Percentiles rank a stretch among this genome's conserved stretches.
Conservation (phyloP, 2,329 filamentous ascomycete species). For the Sporothrix inflata region DNA sequence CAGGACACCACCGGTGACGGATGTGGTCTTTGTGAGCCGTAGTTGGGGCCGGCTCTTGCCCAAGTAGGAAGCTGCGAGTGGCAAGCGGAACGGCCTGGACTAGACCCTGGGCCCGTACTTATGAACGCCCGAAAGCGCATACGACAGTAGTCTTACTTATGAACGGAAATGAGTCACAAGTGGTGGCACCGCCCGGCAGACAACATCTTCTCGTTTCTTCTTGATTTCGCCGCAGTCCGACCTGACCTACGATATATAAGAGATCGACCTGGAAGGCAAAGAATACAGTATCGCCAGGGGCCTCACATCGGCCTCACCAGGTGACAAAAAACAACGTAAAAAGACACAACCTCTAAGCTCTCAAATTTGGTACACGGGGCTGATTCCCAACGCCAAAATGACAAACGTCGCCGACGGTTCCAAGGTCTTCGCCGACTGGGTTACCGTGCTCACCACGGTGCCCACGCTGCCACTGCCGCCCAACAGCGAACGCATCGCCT, state of each 20-base stretch:
- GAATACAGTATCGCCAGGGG: background rate
- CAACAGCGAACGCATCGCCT: constrained; percentile 43
- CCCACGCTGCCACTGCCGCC: constrained; percentile 50
- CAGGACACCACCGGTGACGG: background rate
- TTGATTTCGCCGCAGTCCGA: background rate
- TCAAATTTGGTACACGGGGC: too few species aligned
- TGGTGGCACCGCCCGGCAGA: background rate
- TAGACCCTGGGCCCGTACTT: background rate
- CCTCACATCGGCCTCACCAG: background rate
- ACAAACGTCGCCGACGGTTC: constrained; percentile 37
- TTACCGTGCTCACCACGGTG: constrained; percentile 54
- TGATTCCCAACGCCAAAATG: background rate
- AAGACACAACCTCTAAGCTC: too few species aligned
- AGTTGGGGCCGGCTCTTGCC: constrained; percentile 14
- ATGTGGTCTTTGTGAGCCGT: background rate
- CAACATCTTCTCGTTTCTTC: background rate
- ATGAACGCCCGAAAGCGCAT: background rate
- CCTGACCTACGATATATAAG: background rate
- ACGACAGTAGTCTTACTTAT: background rate
- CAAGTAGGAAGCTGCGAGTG: constrained; percentile 21
- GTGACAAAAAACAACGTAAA: background rate
- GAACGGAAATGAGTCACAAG: background rate
- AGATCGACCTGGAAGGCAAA: background rate
- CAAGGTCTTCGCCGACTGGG: constrained; percentile 47
- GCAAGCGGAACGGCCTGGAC: background rate